Conservation (phyloP, 148 eudicot genomes). For the Cornus kousa region DNA sequence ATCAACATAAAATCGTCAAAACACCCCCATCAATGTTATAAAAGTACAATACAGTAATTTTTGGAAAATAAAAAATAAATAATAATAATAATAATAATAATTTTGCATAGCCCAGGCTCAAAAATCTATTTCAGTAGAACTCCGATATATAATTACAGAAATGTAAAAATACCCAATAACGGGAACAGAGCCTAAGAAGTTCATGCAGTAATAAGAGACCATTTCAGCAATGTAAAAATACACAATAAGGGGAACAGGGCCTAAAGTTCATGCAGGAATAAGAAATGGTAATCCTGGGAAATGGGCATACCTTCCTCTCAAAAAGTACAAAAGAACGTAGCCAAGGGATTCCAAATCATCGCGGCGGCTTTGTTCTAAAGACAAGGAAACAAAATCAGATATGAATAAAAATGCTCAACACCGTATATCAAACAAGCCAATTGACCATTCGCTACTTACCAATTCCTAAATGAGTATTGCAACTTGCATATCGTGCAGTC, state of each 20-base stretch:
- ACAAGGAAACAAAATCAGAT: neutral
- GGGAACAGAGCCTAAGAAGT: neutral
- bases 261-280: neutral
- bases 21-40: neutral
- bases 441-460: slow-evolving; percentile 34
- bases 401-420: neutral
- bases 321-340: slow-evolving; percentile 66
- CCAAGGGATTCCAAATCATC: slow-evolving; percentile 79
- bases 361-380: slow-evolving; percentile 72
- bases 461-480: slow-evolving; percentile 74
- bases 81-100: no score
- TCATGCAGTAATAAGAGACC: neutral
- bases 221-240: neutral
- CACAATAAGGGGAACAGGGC: neutral
- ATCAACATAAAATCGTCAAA: neutral
- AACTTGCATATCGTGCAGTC: slow-evolving; percentile 77
- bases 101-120: neutral
- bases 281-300: neutral
- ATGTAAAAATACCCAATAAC: neutral
- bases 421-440: neutral
- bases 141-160: neutral
- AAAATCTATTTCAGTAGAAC: no score
- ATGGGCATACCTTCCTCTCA: slow-evolving; percentile 66
- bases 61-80: neutral
- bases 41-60: neutral